Evolutionary conservation across 106 monocot species (phyloP).

Genomic region (Amphibolis antarctica): DNA sequence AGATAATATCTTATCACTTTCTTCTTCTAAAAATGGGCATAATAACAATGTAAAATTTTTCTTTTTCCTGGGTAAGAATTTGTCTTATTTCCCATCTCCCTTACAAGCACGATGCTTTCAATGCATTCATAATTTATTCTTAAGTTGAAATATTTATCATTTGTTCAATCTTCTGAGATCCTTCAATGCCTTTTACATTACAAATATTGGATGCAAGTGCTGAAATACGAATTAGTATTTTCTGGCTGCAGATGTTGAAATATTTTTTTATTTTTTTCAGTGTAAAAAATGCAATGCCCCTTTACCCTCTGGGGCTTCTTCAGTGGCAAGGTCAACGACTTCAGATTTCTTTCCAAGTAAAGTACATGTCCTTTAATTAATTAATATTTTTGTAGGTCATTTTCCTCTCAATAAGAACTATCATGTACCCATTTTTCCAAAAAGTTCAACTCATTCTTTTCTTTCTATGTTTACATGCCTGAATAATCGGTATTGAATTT

Average conservation of each 20-base stretch:
- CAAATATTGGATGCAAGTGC: too few relatives aligned
- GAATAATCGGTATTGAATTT: neutral
- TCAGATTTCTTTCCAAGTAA: constrained; percentile 72
- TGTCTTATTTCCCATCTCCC: too few relatives aligned
- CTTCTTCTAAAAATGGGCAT: too few relatives aligned
- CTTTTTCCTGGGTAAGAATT: too few relatives aligned
- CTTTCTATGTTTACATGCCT: neutral
- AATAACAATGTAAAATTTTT: too few relatives aligned
- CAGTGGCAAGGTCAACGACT: constrained; percentile 28
- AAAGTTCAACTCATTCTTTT: neutral
- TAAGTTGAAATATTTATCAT: neutral
- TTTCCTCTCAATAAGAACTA: neutral
- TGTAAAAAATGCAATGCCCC: constrained; percentile 82
- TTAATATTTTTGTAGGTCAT: neutral
- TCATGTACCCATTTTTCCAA: neutral
- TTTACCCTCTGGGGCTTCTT: constrained; percentile 27
- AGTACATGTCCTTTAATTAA: neutral
- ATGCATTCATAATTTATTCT: neutral
- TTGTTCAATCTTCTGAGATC: neutral
- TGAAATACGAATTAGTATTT: neutral
- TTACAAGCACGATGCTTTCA: too few relatives aligned
- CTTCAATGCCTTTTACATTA: neutral
- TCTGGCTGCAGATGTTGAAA: neutral
- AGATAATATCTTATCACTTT: too few relatives aligned
- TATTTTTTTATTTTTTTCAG: constrained; percentile 21